Evolutionary conservation across 768 basidiomycete species (phyloP).

Genomic region (Suillus bovinus): DNA sequence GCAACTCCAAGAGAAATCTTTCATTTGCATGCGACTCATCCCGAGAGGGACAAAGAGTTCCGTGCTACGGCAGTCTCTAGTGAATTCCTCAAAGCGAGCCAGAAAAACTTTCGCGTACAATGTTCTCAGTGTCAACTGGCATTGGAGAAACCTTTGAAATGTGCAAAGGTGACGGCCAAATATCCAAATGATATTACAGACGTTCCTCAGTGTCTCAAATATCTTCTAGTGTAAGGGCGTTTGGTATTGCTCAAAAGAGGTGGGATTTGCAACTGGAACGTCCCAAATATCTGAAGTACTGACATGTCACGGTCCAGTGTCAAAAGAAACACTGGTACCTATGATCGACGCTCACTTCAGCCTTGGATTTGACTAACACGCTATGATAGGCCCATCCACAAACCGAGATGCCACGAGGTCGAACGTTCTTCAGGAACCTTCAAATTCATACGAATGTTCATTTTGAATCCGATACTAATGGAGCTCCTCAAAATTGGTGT

Average conservation of each 20-base stretch:
- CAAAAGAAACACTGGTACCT: background rate
- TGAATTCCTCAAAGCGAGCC: background rate
- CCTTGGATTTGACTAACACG: background rate
- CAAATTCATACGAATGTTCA: background rate
- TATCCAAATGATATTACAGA: background rate
- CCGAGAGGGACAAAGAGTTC: background rate
- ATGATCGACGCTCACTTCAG: background rate
- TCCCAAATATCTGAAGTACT: background rate
- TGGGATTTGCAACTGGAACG: background rate
- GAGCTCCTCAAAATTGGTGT: background rate
- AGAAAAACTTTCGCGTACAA: background rate
- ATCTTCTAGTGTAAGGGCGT: background rate
- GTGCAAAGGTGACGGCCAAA: background rate
- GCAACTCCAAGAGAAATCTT: background rate
- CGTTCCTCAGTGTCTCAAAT: background rate
- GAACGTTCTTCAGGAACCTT: background rate
- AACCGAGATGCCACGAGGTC: background rate
- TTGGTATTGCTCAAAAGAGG: slow-evolving; percentile 2
- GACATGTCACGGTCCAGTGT: background rate
- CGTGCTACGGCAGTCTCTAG: background rate
- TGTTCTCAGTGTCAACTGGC: background rate
- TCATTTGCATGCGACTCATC: background rate
- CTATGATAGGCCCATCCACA: background rate
- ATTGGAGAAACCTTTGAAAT: slow-evolving; percentile 1
- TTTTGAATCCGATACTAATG: background rate